phyloP scores from a whole-genome alignment of 2,329 filamentous ascomycete genomes.

The Cercospora citrullina region DNA sequence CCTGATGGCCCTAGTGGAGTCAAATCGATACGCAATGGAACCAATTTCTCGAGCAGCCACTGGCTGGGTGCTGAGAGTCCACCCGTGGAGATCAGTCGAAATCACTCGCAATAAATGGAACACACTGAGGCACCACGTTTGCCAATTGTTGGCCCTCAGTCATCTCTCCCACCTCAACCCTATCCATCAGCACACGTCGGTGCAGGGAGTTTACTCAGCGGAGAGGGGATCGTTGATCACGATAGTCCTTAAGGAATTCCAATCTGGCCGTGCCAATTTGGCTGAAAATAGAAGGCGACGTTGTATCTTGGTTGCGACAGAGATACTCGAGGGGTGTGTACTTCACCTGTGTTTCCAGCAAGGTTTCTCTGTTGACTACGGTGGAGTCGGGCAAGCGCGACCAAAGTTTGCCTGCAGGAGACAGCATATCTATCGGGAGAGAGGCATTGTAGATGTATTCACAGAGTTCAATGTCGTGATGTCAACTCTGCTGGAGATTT shows the following conservation, averaged over 20 bases:
- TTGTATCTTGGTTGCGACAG: background rate
- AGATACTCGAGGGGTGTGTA: background rate
- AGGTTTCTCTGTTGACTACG: background rate
- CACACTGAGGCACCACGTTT: background rate
- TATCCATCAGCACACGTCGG: background rate
- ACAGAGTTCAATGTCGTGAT: background rate
- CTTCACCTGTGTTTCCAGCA: background rate
- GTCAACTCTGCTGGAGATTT: background rate
- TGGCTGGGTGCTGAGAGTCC: background rate
- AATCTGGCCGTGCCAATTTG: background rate
- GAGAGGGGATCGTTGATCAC: background rate
- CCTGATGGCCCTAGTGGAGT: background rate
- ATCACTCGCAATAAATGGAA: background rate
- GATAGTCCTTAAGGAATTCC: background rate
- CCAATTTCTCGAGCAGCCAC: background rate
- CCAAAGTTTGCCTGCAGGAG: too few relatives aligned
- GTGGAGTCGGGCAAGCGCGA: too few relatives aligned
- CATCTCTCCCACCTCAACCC: background rate
- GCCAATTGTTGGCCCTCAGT: background rate
- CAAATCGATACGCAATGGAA: background rate
- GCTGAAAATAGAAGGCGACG: background rate
- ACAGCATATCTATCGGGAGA: background rate
- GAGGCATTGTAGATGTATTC: background rate
- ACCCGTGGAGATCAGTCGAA: background rate
- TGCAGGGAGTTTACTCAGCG: background rate